Evolutionary conservation across 202 grass and related monocot species (phyloP).

Genomic region (Digitaria exilis): DNA sequence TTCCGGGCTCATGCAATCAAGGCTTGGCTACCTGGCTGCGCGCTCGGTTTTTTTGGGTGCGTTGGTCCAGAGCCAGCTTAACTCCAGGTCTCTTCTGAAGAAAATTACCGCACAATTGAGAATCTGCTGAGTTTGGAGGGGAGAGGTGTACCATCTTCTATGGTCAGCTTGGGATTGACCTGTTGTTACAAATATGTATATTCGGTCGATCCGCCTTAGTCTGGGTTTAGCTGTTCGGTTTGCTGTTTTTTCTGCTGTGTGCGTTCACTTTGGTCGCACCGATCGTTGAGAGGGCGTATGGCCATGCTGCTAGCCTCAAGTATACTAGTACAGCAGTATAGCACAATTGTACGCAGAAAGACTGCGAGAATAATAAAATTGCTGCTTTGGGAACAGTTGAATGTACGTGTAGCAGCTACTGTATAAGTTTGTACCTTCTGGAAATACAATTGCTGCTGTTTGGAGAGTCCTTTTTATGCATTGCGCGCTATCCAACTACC

Average conservation of each 20-base stretch:
- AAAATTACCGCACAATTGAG: neutral
- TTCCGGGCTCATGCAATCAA: neutral
- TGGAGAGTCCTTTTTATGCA: neutral
- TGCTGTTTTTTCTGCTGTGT: neutral
- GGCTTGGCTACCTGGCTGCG: neutral
- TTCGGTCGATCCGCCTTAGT: neutral
- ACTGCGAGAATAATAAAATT: slow-evolving; percentile 7
- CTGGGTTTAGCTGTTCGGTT: neutral
- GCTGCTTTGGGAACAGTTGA: neutral
- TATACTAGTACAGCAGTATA: neutral
- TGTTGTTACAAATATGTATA: neutral
- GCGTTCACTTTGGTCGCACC: slow-evolving; percentile 2
- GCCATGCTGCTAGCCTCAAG: neutral
- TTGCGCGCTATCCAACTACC: neutral
- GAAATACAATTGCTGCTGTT: neutral
- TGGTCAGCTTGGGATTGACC: neutral
- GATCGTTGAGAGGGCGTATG: slow-evolving; percentile 17
- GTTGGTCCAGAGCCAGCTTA: neutral
- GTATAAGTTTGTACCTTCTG: neutral
- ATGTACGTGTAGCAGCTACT: slow-evolving; percentile 7
- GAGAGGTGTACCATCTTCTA: neutral
- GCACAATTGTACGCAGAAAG: neutral
- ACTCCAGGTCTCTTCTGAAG: neutral
- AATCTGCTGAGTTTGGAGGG: neutral
- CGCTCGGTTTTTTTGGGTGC: neutral